Conservation (phyloP, 495 filamentous ascomycete species). For the Chaetomium tenue region DNA sequence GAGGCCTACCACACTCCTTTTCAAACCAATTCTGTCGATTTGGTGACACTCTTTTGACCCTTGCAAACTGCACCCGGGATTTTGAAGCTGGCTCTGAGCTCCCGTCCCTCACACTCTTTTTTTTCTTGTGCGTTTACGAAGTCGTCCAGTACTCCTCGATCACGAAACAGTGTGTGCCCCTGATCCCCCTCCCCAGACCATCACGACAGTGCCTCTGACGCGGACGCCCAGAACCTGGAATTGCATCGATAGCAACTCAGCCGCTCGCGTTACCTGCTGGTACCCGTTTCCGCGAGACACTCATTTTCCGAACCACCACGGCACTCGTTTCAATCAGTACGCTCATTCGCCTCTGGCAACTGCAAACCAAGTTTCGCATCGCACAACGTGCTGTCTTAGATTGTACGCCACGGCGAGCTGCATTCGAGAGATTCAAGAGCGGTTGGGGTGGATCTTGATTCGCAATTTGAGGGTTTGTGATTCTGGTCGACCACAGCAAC, state of each 20-base stretch:
- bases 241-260: not conserved
- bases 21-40: not conserved
- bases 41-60: conserved; percentile 18
- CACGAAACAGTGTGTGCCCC: conserved; percentile 30
- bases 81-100: conserved; percentile 17
- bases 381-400: not conserved
- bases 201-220: conserved; percentile 35
- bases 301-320: conserved; percentile 4
- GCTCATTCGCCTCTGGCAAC: not conserved
- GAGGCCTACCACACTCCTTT: conserved; percentile 25
- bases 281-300: conserved; percentile 8
- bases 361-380: not conserved
- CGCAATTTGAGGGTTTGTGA: not conserved
- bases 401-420: conserved; percentile 6
- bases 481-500: not conserved
- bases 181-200: conserved; percentile 31
- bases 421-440: not conserved
- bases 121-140: conserved; percentile 20
- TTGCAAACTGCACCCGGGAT: conserved; percentile 6
- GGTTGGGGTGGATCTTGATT: conserved; percentile 4
- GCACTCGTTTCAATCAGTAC: conserved; percentile 4
- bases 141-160: conserved; percentile 31
- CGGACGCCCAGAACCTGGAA: conserved; percentile 14
- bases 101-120: conserved; percentile 18
- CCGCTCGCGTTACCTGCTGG: conserved; percentile 2